These are phyloP conservation scores for Lichtheimia corymbifera DNA, from an alignment of 371 early-diverging fungal species.

Conservation along the genomic window DNA sequence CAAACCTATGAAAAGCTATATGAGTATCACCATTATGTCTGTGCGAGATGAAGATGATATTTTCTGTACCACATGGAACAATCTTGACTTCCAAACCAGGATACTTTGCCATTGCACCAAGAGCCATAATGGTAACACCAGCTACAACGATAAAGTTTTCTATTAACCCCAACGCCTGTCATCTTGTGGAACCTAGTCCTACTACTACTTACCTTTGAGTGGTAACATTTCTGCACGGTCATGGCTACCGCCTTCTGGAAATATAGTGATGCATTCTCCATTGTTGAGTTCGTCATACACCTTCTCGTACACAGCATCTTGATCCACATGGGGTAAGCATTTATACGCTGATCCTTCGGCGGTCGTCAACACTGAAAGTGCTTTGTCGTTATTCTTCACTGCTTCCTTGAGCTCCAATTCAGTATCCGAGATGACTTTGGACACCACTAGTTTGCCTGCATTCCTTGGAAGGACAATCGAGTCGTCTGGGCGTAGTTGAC, in stretches of 20 bases:
- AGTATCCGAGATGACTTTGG: conserved; percentile 77
- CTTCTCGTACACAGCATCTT: conserved; percentile 72
- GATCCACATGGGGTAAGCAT: conserved; percentile 82
- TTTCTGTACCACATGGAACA: conserved; percentile 71
- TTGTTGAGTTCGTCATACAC: conserved; percentile 75
- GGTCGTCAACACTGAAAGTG: conserved; percentile 55
- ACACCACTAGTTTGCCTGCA: conserved; percentile 63
- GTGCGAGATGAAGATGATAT: background rate
- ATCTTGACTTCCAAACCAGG: conserved; percentile 83
- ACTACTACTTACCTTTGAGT: conserved; percentile 65
- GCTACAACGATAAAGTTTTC: conserved; percentile 30
- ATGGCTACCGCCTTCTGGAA: conserved; percentile 95
- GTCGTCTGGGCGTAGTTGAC: conserved; percentile 60
- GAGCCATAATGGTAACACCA: conserved; percentile 84
- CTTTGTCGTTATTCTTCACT: conserved; percentile 24
- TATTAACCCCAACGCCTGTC: conserved; percentile 1
- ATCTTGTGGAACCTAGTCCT: background rate
- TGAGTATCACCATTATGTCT: background rate
- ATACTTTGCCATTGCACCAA: conserved; percentile 84
- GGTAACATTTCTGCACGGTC: conserved; percentile 92
- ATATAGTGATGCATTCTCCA: conserved; percentile 88
- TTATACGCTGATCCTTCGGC: conserved; percentile 67
- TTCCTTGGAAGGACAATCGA: conserved; percentile 58
- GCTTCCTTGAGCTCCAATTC: conserved; percentile 64
- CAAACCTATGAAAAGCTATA: conserved; percentile 47